Evolutionary conservation across 2,329 filamentous ascomycete genomes (phyloP).

Genomic region (Penicillium thymicola): DNA sequence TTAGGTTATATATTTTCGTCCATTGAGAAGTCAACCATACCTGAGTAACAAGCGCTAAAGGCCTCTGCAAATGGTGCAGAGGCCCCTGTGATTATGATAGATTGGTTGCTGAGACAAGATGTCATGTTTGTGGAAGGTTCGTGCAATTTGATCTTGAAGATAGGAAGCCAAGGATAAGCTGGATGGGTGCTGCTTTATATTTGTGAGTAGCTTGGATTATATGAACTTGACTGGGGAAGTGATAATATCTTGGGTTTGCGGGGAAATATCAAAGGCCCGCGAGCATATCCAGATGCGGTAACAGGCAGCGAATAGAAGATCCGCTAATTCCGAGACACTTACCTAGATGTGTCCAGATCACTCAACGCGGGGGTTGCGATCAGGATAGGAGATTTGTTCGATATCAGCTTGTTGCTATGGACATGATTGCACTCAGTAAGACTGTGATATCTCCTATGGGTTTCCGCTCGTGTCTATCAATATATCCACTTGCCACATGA

Average conservation of each 20-base stretch:
- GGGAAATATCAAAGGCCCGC: neutral
- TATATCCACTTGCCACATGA: no score
- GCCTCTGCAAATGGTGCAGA: neutral
- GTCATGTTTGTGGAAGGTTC: neutral
- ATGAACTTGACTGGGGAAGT: neutral
- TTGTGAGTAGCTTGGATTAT: neutral
- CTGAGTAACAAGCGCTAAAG: neutral
- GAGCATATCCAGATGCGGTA: neutral
- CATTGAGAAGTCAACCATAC: neutral
- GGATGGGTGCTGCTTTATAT: neutral
- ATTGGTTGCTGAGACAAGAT: neutral
- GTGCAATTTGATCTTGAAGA: neutral
- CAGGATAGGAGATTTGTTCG: no score
- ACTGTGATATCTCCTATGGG: no score
- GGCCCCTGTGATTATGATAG: neutral
- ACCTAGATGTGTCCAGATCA: no score
- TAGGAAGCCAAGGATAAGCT: neutral
- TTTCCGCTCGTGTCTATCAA: no score
- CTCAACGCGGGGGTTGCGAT: no score
- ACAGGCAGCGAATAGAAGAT: neutral
- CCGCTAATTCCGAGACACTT: no score
- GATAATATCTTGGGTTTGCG: neutral
- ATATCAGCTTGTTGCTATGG: no score
- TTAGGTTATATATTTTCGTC: neutral
- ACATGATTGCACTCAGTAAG: no score